Evolutionary conservation across 2,329 filamentous ascomycete species (phyloP), one percentile per base, ranked within the genome.

Genomic region (Microcera coccophila): DNA sequence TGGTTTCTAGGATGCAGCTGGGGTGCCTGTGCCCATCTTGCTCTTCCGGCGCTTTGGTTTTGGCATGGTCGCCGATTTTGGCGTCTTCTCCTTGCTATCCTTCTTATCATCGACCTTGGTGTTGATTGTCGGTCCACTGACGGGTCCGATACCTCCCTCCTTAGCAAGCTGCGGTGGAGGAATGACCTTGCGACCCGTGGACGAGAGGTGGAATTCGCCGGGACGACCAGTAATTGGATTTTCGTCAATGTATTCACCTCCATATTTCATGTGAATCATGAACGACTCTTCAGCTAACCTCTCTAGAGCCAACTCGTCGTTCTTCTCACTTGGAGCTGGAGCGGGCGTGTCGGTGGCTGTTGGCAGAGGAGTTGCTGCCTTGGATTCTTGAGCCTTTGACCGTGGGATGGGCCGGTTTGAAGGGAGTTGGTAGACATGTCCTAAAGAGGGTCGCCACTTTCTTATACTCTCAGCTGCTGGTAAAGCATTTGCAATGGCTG

Each of bases 201-300:
- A 80, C 8, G 76, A 75, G 10, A 84, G 71, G 52, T 83, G 79
- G 61, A 84, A 85, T 41, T 81, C 78, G 38, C 81, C 81, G 1
- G 81, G 81, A 21, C 75, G 73, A 37, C 82, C 81, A 1, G 79
- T 83, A 53, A 85, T 84, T 32, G 81, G 79, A 51, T 82, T 84
- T 61, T 84, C 78, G 62, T 85, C 79, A 63, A 84, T 77, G 58
- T 81, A 84, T 50, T 84, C 80, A 37, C 78, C 75, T 28, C 79
- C 81, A 52, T 76, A 78, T 48, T 71, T 73, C 62, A 79, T 68
- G 51, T 81, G 77, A 31, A 79, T 69, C 52, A 70, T 63, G 48
- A 81, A 74, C 0, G 80, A 76, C 53, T 82, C 77, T 51, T 82
- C 78, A 2, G 79, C 70, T 3, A 77, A 61, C 12, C 72, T 68